Conservation (phyloP, 306 rosid species). For the Prinsepia uniflora region DNA sequence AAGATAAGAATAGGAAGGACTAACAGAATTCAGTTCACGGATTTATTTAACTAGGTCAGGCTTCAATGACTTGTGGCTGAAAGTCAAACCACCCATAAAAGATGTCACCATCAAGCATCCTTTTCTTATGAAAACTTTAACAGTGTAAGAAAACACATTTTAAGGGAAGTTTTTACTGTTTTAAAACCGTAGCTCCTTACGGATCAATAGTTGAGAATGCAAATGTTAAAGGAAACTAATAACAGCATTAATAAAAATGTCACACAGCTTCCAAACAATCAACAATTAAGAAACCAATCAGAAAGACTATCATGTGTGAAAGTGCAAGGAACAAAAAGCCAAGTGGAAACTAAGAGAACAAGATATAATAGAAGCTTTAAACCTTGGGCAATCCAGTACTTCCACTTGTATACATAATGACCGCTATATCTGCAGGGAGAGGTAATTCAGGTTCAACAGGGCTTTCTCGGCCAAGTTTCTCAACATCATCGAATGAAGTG, state of each 20-base stretch:
- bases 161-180: background rate
- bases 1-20: background rate
- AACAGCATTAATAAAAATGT: background rate
- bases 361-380: conserved; percentile 31
- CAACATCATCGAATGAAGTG: conserved; percentile 56
- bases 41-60: background rate
- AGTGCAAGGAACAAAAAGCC: background rate
- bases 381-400: conserved; percentile 98
- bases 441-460: conserved; percentile 74
- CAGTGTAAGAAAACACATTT: conserved; percentile 2
- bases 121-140: background rate
- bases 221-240: background rate
- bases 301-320: conserved; percentile 18
- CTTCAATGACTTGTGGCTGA: background rate
- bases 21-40: background rate
- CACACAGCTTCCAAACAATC: background rate
- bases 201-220: background rate
- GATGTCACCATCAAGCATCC: conserved; percentile 3
- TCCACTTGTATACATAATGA: conserved; percentile 99
- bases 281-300: conserved; percentile 8
- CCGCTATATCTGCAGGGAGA: conserved; percentile 78
- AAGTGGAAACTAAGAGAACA: conserved; percentile 2
- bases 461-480: conserved; percentile 59
- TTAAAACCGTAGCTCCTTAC: background rate
- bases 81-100: background rate